phyloP scores from a whole-genome alignment of 192 early-diverging fungal species.

The Thamnidium elegans region DNA sequence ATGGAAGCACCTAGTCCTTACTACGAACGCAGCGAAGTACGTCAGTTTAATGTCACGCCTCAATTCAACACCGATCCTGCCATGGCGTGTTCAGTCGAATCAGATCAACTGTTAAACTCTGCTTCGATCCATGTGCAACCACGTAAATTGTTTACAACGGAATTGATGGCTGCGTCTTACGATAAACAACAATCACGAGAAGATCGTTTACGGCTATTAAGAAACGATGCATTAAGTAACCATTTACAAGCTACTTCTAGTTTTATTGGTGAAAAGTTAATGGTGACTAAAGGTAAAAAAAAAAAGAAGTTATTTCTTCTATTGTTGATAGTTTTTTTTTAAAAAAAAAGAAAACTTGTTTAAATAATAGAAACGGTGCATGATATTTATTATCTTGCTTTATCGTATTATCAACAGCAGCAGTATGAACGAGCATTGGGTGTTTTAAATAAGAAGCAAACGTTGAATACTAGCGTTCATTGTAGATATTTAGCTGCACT shows the following conservation, averaged over 20 bases:
- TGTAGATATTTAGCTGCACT: conserved; percentile 54
- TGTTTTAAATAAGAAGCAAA: conserved; percentile 41
- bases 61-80: too few relatives aligned
- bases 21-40: background rate
- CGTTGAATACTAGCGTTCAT: conserved; percentile 40
- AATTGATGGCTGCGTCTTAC: background rate
- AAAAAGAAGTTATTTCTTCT: conserved; percentile 3
- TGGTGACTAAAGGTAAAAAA: conserved; percentile 54
- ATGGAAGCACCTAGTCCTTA: background rate
- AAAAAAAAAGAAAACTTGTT: background rate
- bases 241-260: conserved; percentile 54
- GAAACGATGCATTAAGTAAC: conserved; percentile 51
- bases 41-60: background rate
- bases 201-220: conserved; percentile 48
- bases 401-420: conserved; percentile 44
- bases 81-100: too few relatives aligned
- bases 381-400: conserved; percentile 49
- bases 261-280: conserved; percentile 67
- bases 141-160: conserved; percentile 5
- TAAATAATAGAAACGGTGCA: conserved; percentile 40
- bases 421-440: conserved; percentile 47
- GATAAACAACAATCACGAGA: conserved; percentile 20
- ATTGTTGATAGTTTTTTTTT: conserved; percentile 7
- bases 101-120: too few relatives aligned
- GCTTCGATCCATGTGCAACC: background rate